Conservation (phyloP, 2,329 filamentous ascomycete genomes). For the Microdochium paspali region DNA sequence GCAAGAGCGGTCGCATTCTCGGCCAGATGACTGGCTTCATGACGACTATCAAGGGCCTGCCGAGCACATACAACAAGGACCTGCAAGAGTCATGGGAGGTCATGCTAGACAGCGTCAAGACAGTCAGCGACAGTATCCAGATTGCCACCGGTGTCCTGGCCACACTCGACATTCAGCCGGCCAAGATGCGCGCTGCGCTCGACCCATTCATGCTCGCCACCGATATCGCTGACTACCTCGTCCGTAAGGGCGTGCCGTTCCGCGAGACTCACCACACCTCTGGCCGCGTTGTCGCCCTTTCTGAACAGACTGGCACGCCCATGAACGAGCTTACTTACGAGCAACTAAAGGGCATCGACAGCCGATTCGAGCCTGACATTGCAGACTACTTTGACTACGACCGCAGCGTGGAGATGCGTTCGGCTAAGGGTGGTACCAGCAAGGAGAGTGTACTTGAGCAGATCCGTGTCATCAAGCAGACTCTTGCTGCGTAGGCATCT, state of each 20-base stretch:
- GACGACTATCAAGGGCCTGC: slow-evolving; percentile 62
- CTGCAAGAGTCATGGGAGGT: slow-evolving; percentile 81
- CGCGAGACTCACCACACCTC: slow-evolving; percentile 77
- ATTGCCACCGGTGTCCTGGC: slow-evolving; percentile 75
- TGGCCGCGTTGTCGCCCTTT: slow-evolving; percentile 63
- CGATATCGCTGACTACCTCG: slow-evolving; percentile 58
- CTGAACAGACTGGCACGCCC: slow-evolving; percentile 54
- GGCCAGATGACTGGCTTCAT: slow-evolving; percentile 59
- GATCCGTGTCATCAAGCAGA: slow-evolving; percentile 39
- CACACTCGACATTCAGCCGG: slow-evolving; percentile 59
- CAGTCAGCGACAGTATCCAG: slow-evolving; percentile 68
- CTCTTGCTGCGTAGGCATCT: slow-evolving; percentile 16
- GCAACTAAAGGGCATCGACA: slow-evolving; percentile 56
- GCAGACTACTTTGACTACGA: slow-evolving; percentile 74
- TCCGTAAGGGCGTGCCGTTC: slow-evolving; percentile 67
- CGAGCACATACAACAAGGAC: slow-evolving; percentile 84
- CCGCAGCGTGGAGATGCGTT: slow-evolving; percentile 69
- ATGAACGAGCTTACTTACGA: slow-evolving; percentile 64
- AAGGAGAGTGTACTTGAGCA: slow-evolving; percentile 57
- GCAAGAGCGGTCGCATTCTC: slow-evolving; percentile 56
- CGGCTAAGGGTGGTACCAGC: slow-evolving; percentile 71
- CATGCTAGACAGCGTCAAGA: slow-evolving; percentile 79
- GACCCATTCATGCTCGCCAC: slow-evolving; percentile 78
- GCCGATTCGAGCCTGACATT: slow-evolving; percentile 56
- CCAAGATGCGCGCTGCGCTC: slow-evolving; percentile 71